Conservation (phyloP, 2,329 filamentous ascomycete species). For the Helotiales sp. region DNA sequence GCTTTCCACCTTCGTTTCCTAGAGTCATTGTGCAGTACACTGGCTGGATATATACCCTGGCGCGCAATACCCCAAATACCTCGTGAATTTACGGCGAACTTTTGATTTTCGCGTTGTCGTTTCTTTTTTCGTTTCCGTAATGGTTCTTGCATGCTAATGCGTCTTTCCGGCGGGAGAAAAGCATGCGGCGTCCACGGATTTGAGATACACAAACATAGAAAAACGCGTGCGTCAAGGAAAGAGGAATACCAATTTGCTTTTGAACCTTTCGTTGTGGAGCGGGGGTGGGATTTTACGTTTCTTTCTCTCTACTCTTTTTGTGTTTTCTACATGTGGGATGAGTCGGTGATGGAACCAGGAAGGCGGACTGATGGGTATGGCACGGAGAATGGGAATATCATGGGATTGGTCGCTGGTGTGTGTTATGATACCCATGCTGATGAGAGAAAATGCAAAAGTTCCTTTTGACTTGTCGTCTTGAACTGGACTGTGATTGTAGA, state of each 20-base stretch:
- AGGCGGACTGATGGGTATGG: constrained; percentile 15
- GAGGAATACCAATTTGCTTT: constrained; percentile 44
- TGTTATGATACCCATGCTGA: constrained; percentile 38
- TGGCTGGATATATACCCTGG: constrained; percentile 46
- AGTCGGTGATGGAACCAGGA: constrained; percentile 14
- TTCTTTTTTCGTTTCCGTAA: constrained; percentile 24
- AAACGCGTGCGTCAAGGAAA: constrained; percentile 34
- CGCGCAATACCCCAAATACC: constrained; percentile 43
- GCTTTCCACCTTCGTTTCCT: constrained; percentile 41
- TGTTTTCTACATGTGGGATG: constrained; percentile 14
- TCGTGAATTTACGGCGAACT: constrained; percentile 36
- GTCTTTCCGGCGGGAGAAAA: constrained; percentile 32
- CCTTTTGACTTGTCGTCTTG: constrained; percentile 11
- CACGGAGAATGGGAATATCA: constrained; percentile 7
- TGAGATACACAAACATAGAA: constrained; percentile 40
- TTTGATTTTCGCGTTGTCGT: constrained; percentile 34
- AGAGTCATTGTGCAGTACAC: constrained; percentile 39
- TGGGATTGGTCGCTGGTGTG: constrained; percentile 12
- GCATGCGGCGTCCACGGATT: constrained; percentile 31
- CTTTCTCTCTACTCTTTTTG: constrained; percentile 24
- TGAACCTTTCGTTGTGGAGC: constrained; percentile 19
- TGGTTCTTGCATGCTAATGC: constrained; percentile 14
- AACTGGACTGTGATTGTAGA: neutral
- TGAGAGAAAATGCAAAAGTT: constrained; percentile 30
- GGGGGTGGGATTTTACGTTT: neutral